Evolutionary conservation across 768 basidiomycete genomes (phyloP).

Genomic region (Russula abietina): DNA sequence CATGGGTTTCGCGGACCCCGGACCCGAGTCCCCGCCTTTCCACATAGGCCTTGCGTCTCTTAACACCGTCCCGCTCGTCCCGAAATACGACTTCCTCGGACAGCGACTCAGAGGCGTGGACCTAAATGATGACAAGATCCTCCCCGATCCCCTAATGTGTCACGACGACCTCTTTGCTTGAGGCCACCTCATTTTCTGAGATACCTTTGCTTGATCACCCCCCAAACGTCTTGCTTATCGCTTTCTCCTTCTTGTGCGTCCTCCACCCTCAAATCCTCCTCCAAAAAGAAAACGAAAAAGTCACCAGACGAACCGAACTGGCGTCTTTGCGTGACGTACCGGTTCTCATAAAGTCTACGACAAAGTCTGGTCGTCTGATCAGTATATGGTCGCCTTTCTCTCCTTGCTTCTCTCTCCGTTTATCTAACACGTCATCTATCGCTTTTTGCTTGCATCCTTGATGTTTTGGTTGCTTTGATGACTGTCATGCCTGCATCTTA

Average conservation of each 20-base stretch:
- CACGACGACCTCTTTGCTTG: slow-evolving; percentile 26
- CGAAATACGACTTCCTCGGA: slow-evolving; percentile 3
- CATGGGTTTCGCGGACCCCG: slow-evolving; percentile 24
- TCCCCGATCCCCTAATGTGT: slow-evolving; percentile 17
- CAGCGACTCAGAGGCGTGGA: not conserved
- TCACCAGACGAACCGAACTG: not conserved
- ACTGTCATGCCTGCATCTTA: slow-evolving; percentile 16
- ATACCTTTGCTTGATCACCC: slow-evolving; percentile 8
- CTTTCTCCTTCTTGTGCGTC: slow-evolving; percentile 1
- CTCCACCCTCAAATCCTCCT: not conserved
- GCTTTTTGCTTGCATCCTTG: slow-evolving; percentile 16
- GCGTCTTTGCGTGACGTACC: not conserved
- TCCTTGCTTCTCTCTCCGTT: not conserved
- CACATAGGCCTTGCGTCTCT: slow-evolving; percentile 16
- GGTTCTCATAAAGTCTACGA: slow-evolving; percentile 16
- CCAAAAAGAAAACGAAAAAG: not conserved
- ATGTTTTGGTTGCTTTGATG: slow-evolving; percentile 20
- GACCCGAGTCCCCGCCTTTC: slow-evolving; percentile 14
- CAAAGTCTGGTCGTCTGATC: slow-evolving; percentile 6
- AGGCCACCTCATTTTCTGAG: slow-evolving; percentile 6
- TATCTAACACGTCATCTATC: slow-evolving; percentile 14
- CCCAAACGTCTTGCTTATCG: slow-evolving; percentile 8
- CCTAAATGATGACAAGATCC: not conserved
- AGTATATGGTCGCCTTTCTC: slow-evolving; percentile 11
- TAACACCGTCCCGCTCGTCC: not conserved